phyloP scores from a whole-genome alignment of 2,329 filamentous ascomycete genomes.

The Domatiomyces catenatus region DNA sequence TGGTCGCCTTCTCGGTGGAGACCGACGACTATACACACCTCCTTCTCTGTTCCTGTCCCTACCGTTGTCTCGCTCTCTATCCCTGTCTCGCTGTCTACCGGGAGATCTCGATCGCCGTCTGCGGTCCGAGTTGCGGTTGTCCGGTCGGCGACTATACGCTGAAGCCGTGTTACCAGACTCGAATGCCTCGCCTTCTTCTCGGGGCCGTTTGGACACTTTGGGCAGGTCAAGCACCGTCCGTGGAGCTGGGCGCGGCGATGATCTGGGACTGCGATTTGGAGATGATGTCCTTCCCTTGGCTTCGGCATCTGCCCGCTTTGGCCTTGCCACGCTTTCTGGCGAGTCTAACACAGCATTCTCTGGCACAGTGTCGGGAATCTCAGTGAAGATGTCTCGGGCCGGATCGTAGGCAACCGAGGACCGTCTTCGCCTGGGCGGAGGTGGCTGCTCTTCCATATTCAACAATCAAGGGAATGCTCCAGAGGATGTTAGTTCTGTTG shows the following conservation, averaged over 20 bases:
- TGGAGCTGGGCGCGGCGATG: background rate
- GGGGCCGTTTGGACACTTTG: constrained; percentile 10
- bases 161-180: constrained; percentile 13
- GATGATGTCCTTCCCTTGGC: constrained; percentile 1
- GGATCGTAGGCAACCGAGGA: constrained; percentile 21
- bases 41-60: background rate
- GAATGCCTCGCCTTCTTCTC: constrained; percentile 14
- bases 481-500: too few species aligned
- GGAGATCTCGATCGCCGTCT: constrained; percentile 5
- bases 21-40: constrained; percentile 15
- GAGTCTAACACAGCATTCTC: constrained; percentile 16
- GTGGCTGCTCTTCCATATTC: constrained; percentile 3
- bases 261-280: background rate
- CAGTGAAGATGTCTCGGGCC: constrained; percentile 22
- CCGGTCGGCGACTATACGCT: background rate
- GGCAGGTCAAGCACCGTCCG: constrained; percentile 11
- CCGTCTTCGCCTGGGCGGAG: constrained; percentile 8
- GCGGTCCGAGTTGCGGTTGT: background rate
- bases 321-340: constrained; percentile 4
- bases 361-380: constrained; percentile 15
- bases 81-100: constrained; percentile 5
- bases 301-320: constrained; percentile 2
- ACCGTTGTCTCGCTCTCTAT: background rate
- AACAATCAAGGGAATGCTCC: background rate
- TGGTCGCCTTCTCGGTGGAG: constrained; percentile 23